A percentile compares a stretch with the other conserved stretches of the same genome.
These are phyloP conservation scores for Fusarium xylarioides DNA, from an alignment of 2,329 filamentous ascomycete genomes.

Conservation along the genomic window DNA sequence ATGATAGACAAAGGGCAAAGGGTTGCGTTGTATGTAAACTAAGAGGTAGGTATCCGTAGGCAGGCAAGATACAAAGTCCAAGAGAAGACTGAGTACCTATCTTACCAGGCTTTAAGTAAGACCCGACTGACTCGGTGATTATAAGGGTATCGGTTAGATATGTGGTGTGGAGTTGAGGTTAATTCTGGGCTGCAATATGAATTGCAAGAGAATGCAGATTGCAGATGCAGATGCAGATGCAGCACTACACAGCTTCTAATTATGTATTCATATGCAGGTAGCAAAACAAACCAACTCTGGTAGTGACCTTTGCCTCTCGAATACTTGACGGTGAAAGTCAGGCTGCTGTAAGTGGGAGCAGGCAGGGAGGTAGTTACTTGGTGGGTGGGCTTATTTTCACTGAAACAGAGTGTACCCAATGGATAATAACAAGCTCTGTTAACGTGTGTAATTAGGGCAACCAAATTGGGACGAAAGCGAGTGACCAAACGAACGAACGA, in stretches of 20 bases:
- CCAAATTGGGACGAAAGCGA: conserved; percentile 17
- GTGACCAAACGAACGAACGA: conserved; percentile 11
- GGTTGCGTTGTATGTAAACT: background rate
- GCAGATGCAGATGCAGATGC: background rate
- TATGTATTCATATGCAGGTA: background rate
- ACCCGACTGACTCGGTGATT: background rate
- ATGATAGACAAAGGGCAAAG: background rate
- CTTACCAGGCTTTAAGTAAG: background rate
- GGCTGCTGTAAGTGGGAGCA: conserved; percentile 12
- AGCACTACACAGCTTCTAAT: background rate
- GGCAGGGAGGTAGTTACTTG: conserved; percentile 3
- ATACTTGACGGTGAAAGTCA: background rate
- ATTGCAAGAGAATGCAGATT: background rate
- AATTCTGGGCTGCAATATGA: background rate
- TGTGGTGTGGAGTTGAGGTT: background rate
- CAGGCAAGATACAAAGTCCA: background rate
- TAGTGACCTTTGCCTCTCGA: background rate
- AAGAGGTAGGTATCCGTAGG: background rate
- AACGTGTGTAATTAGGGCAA: background rate
- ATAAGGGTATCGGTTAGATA: background rate
- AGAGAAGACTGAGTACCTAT: background rate
- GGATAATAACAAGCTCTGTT: background rate
- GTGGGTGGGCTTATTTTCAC: background rate
- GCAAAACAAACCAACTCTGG: background rate
- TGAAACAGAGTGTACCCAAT: conserved; percentile 18